Conservation (phyloP, 768 basidiomycete genomes). For the Termitomyces sp. region DNA sequence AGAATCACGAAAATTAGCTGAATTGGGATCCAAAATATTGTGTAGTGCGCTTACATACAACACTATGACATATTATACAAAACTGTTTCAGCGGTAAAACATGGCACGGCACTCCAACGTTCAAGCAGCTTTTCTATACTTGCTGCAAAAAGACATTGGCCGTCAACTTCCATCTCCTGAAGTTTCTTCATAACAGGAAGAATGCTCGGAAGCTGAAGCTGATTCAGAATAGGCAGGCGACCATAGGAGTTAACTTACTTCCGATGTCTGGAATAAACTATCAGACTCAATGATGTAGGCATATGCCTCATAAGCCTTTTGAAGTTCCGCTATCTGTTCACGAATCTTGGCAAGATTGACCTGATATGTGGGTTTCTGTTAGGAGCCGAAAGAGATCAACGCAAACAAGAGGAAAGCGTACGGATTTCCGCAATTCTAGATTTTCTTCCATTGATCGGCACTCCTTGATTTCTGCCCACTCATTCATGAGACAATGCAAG, state of each 20-base stretch:
- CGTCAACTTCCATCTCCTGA: slow-evolving; percentile 13
- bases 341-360: slow-evolving; percentile 1
- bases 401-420: neutral
- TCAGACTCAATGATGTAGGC: slow-evolving; percentile 5
- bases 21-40: neutral
- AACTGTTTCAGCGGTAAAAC: slow-evolving; percentile 9
- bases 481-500: slow-evolving; percentile 5
- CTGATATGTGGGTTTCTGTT: neutral
- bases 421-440: neutral
- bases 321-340: slow-evolving; percentile 14
- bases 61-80: neutral
- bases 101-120: slow-evolving; percentile 13
- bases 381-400: neutral
- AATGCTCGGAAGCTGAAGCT: slow-evolving; percentile 21
- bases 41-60: neutral
- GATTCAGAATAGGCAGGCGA: neutral
- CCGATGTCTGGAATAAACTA: slow-evolving; percentile 5
- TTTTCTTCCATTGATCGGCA: neutral
- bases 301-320: slow-evolving; percentile 14
- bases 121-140: slow-evolving; percentile 14
- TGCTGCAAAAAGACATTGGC: slow-evolving; percentile 15
- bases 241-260: neutral
- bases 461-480: neutral
- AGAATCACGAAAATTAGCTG: neutral
- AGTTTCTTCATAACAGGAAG: slow-evolving; percentile 14